Evolutionary conservation across 257 asterid species (phyloP).

Genomic region (Nicotiana undulata): DNA sequence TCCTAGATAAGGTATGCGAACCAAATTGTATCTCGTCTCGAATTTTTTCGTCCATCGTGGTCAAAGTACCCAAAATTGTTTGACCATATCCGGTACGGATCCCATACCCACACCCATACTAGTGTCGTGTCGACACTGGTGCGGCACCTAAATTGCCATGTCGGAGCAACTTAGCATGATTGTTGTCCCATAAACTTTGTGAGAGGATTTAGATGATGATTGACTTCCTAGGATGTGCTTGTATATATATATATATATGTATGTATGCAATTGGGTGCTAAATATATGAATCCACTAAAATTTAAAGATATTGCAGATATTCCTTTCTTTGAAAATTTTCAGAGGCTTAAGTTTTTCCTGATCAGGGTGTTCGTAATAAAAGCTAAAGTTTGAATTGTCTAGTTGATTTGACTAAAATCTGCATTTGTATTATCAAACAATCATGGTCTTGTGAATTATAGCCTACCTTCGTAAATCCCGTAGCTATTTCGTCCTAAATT

Average conservation of each 20-base stretch:
- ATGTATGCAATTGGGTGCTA: background rate
- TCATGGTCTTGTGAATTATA: background rate
- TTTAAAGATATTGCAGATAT: background rate
- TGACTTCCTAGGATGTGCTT: background rate
- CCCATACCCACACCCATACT: too few species aligned
- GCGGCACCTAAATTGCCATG: too few species aligned
- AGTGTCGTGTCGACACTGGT: too few species aligned
- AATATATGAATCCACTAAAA: background rate
- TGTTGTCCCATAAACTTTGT: background rate
- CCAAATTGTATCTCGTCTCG: too few species aligned
- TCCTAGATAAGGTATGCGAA: too few species aligned
- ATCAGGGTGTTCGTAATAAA: background rate
- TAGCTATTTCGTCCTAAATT: background rate
- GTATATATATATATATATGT: background rate
- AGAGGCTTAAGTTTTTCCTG: background rate
- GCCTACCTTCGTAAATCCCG: background rate
- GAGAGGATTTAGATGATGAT: background rate
- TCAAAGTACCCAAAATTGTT: too few species aligned
- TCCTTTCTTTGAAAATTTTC: background rate
- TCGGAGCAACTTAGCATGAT: too few species aligned
- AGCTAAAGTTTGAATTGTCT: background rate
- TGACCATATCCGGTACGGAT: too few species aligned
- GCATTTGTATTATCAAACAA: background rate
- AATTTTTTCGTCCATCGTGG: too few species aligned
- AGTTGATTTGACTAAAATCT: background rate